A percentile compares a stretch with the other conserved stretches of the same genome.
phyloP scores from a whole-genome alignment of 2,329 filamentous ascomycete species.

The Diaporthe nobilis region DNA sequence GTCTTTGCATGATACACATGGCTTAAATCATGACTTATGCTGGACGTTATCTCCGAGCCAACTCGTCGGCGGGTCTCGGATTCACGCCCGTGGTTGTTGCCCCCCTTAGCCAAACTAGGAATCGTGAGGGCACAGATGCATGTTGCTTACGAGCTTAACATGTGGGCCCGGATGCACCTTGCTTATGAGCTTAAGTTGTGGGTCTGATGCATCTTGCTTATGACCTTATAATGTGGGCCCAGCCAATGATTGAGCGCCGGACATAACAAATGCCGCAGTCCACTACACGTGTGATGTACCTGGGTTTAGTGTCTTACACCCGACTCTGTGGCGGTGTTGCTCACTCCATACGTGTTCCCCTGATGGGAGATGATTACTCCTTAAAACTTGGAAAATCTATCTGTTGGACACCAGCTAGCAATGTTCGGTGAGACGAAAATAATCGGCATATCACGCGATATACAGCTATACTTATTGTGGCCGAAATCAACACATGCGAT shows the following conservation, averaged over 20 bases:
- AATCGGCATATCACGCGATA: neutral
- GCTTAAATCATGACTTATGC: neutral
- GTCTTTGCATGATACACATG: neutral
- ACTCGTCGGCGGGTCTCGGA: neutral
- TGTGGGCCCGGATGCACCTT: neutral
- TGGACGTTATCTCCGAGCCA: neutral
- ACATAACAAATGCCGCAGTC: neutral
- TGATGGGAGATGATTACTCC: neutral
- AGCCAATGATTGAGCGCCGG: neutral
- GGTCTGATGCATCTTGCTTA: neutral
- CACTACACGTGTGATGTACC: too few species aligned
- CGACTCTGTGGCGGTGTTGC: neutral
- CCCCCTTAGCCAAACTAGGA: too few species aligned
- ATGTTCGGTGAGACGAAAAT: neutral
- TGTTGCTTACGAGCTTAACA: too few species aligned
- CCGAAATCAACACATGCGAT: neutral
- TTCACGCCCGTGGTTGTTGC: neutral
- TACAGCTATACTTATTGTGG: neutral
- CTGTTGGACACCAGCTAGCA: neutral
- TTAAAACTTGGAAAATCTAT: too few species aligned
- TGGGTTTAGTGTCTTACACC: neutral
- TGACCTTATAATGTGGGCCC: slow-evolving; percentile 4
- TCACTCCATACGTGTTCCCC: neutral
- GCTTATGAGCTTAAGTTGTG: neutral
- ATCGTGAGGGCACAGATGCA: too few species aligned